Base-by-base conservation (phyloP, 352 stramenopile genomes). In the Discostella stelligera region DNA sequence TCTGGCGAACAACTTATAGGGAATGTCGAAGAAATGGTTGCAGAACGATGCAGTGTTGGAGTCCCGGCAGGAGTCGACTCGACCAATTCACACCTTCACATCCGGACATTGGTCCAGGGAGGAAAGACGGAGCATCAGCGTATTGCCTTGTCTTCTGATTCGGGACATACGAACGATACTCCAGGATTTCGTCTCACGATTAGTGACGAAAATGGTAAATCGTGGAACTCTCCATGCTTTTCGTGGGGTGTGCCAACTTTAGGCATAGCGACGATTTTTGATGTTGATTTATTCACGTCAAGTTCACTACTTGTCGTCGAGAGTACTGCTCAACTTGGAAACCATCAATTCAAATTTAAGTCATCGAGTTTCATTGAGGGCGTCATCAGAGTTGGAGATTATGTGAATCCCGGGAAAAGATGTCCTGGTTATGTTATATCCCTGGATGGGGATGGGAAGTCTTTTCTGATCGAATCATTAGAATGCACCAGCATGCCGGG, bases 121-220 rank as follows among this genome's bases (percentile, higher is more conserved):
- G 94, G 94, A 0, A 85, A 83, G 32, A 83, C 95, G 44, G 89
- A 89, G 6, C 92, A 95, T 13, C 94, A 97, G 68, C 87, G 84
- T 1, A 70, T 97, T 16, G 90, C 74, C 8, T 75, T 97, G 0
- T 89, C 94, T 48, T 95, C 93, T 2, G 93, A 97, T 56, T 90
- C 84, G 46, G 94, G 94, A 13, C 63, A 30, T 50, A 84, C 76
- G 13, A 74, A 25, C 65, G 52, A 67, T 61, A 72, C 58, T 23
- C 77, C 80, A 46, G 67, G 72, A 44, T 80, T 85, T 66, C 46
- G 66, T 13, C 64, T 85, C 23, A 63, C 68, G 3, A 76, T 87
- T 66, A 55, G 55, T 66, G 72, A 83, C 58, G 68, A 61, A 9
- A 63, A 79, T 70, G 39, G 49, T 5, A 83, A 80, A 37, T 79